Conservation (phyloP, 495 filamentous ascomycete species). For the Penicillium angulare region DNA sequence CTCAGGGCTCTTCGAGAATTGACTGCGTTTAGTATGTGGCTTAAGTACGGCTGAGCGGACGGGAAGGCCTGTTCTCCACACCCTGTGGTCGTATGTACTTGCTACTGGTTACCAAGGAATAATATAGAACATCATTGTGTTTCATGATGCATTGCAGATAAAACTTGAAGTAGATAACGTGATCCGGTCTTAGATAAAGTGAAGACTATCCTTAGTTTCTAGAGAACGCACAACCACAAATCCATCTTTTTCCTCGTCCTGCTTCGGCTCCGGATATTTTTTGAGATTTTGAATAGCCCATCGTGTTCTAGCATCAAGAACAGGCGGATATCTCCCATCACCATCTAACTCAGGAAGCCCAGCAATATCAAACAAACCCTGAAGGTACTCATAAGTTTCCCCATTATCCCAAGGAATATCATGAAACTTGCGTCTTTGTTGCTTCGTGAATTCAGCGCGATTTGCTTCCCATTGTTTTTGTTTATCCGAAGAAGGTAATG, state of each 20-base stretch:
- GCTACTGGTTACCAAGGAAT: too few species aligned
- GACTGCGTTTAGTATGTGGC: conserved; percentile 5
- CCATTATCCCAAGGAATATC: conserved; percentile 1
- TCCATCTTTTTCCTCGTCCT: neutral
- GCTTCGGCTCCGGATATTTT: neutral
- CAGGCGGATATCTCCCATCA: neutral
- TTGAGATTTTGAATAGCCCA: conserved; percentile 3
- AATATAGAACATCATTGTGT: too few species aligned
- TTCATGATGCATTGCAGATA: too few species aligned
- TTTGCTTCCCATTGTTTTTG: neutral
- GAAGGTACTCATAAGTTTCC: neutral
- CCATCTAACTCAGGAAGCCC: neutral
- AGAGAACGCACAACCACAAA: neutral
- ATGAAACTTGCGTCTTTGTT: neutral
- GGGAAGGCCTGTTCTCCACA: neutral
- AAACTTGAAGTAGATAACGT: too few species aligned
- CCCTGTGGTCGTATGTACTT: neutral
- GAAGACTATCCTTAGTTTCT: conserved; percentile 1
- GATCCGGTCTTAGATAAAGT: neutral
- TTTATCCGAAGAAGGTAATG: neutral
- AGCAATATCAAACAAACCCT: neutral
- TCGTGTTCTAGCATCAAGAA: neutral
- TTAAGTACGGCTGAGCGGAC: neutral
- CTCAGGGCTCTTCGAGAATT: conserved; percentile 11
- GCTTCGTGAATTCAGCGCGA: neutral